These are phyloP conservation scores for Penicillium bialowiezense DNA, from an alignment of 495 filamentous ascomycete species.

Conservation along the genomic window DNA sequence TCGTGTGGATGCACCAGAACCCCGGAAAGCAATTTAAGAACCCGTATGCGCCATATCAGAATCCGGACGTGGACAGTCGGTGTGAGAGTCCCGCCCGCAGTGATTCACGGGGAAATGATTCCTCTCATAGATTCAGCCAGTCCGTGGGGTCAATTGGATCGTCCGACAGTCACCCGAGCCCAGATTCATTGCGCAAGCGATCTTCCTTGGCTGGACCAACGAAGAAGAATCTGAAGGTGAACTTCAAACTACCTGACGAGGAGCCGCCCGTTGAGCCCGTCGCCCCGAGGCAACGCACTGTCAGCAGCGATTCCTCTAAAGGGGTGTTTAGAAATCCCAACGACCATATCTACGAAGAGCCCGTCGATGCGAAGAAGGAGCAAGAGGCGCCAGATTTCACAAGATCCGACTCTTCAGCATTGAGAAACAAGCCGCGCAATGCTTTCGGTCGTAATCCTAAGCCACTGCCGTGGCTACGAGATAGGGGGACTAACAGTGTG, in stretches of 20 bases:
- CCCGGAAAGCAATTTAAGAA: constrained; percentile 52
- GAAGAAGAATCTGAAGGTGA: constrained; percentile 41
- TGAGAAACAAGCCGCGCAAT: constrained; percentile 53
- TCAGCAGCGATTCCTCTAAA: constrained; percentile 39
- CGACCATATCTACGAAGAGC: constrained; percentile 89
- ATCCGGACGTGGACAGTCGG: constrained; percentile 32
- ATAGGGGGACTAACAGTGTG: constrained; percentile 34
- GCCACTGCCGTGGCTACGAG: constrained; percentile 36
- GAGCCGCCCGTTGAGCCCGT: constrained; percentile 9
- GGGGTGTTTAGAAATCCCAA: constrained; percentile 56
- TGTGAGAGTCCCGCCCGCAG: constrained; percentile 56
- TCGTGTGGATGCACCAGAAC: constrained; percentile 82
- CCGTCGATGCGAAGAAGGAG: constrained; percentile 42
- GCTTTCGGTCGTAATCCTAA: constrained; percentile 52
- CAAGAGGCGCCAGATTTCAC: constrained; percentile 32
- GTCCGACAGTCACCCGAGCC: constrained; percentile 26
- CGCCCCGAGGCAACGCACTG: constrained; percentile 31
- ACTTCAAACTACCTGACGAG: constrained; percentile 39
- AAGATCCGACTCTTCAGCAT: constrained; percentile 48
- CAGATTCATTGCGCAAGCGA: constrained; percentile 15
- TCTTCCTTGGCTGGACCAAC: constrained; percentile 22
- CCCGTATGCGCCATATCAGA: constrained; percentile 58
- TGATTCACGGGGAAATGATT: constrained; percentile 46
- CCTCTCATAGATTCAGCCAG: constrained; percentile 16
- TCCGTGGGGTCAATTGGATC: constrained; percentile 20